phyloP scores from a whole-genome alignment of 2,329 filamentous ascomycete species.

The Trichophyton mentagrophytes region DNA sequence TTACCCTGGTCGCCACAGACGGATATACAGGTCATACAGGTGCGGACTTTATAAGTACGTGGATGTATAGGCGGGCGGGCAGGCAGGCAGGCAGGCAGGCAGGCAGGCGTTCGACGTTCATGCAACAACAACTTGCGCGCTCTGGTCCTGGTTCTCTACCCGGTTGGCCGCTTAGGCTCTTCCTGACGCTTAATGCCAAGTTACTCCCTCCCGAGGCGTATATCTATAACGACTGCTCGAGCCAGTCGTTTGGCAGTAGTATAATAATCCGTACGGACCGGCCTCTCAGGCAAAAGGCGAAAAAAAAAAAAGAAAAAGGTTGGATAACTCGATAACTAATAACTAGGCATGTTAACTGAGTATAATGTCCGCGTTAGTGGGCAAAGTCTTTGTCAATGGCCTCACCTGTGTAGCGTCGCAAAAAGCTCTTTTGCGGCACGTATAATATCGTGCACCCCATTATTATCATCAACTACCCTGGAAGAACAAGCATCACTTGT shows the following conservation, averaged over 20 bases:
- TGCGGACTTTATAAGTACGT: background rate
- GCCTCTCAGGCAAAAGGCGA: background rate
- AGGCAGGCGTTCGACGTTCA: background rate
- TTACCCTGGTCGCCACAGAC: background rate
- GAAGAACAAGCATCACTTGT: background rate
- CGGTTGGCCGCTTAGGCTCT: too few species aligned
- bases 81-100: background rate
- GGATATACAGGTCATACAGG: background rate
- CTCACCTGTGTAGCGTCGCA: background rate
- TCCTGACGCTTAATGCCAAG: too few species aligned
- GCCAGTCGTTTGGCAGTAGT: background rate
- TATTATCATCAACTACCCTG: background rate
- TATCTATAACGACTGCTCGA: too few species aligned
- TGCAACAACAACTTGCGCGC: too few species aligned
- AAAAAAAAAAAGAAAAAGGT: too few species aligned
- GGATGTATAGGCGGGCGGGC: background rate
- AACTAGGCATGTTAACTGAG: too few species aligned
- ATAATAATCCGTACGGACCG: background rate
- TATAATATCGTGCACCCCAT: background rate
- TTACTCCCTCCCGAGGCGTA: too few species aligned
- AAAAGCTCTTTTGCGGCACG: background rate
- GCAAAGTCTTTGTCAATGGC: too few species aligned
- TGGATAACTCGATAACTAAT: too few species aligned
- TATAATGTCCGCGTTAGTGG: too few species aligned
- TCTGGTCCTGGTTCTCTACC: too few species aligned